Percentiles rank a stretch among this genome's conserved stretches.
These are phyloP conservation scores for Triticum timopheevii DNA, from an alignment of 176 grass and related monocot species.

Conservation along the genomic window DNA sequence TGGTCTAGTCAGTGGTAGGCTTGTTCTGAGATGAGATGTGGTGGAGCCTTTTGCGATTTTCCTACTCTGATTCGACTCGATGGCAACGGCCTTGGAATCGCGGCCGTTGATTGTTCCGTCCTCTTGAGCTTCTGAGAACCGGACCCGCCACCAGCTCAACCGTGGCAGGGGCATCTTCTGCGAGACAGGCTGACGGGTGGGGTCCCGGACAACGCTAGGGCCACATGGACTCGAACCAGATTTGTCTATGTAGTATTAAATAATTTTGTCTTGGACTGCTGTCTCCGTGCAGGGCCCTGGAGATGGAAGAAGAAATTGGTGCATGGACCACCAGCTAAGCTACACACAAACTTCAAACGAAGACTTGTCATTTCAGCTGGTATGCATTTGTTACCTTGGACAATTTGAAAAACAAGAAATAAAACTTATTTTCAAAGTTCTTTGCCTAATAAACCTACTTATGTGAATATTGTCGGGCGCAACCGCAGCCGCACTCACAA, in stretches of 20 bases:
- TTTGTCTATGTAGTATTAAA: slow-evolving; percentile 55
- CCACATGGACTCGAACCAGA: not conserved
- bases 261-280: slow-evolving; percentile 47
- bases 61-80: slow-evolving; percentile 7
- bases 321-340: not conserved
- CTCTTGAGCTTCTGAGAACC: slow-evolving; percentile 12
- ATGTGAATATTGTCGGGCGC: too few relatives aligned
- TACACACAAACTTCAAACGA: not conserved
- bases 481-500: too few relatives aligned
- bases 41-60: not conserved
- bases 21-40: slow-evolving; percentile 15
- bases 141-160: slow-evolving; percentile 27
- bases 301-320: not conserved
- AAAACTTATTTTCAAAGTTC: too few relatives aligned
- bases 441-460: too few relatives aligned
- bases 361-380: too few relatives aligned
- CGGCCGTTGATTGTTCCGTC: slow-evolving; percentile 72
- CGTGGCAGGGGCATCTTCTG: slow-evolving; percentile 27
- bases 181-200: slow-evolving; percentile 26
- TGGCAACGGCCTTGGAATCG: slow-evolving; percentile 56
- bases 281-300: slow-evolving; percentile 23
- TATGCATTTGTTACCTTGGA: too few relatives aligned
- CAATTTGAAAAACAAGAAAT: too few relatives aligned
- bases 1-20: slow-evolving; percentile 20
- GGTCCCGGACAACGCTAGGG: not conserved